Evolutionary conservation across 257 asterid genomes (phyloP).

Genomic region (Linderniella brevidens): DNA sequence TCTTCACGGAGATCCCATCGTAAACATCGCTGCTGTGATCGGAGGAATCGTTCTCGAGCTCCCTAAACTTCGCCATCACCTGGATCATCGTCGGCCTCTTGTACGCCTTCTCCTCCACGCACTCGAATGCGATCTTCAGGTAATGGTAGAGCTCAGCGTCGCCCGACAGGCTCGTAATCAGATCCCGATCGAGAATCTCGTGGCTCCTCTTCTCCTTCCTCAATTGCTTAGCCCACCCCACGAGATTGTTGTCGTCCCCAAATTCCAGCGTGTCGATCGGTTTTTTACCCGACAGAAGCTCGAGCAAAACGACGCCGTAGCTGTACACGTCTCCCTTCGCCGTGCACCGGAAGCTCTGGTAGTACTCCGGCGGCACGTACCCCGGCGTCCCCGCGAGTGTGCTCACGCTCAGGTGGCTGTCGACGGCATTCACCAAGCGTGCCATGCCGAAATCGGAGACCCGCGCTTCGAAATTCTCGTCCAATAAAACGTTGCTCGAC

Average conservation of each 20-base stretch:
- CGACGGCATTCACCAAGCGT: slow-evolving; percentile 65
- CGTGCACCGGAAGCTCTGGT: slow-evolving; percentile 93
- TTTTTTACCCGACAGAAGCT: slow-evolving; percentile 75
- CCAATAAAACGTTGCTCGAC: slow-evolving; percentile 83
- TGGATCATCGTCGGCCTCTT: slow-evolving; percentile 89
- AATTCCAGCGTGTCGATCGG: slow-evolving; percentile 66
- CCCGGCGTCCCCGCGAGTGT: slow-evolving; percentile 95
- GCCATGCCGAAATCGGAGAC: slow-evolving; percentile 99
- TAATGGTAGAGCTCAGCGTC: slow-evolving; percentile 66
- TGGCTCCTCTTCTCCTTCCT: slow-evolving; percentile 37
- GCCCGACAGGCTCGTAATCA: slow-evolving; percentile 34
- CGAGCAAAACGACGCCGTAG: slow-evolving; percentile 81
- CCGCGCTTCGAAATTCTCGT: slow-evolving; percentile 65
- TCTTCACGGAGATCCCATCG: slow-evolving; percentile 63
- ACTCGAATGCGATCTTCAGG: slow-evolving; percentile 58
- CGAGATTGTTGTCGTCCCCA: slow-evolving; percentile 85
- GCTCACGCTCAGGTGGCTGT: slow-evolving; percentile 85
- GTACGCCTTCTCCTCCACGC: slow-evolving; percentile 72
- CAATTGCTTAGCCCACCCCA: slow-evolving; percentile 91
- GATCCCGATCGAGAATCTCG: slow-evolving; percentile 50
- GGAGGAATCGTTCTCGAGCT: slow-evolving; percentile 20
- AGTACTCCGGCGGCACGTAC: slow-evolving; percentile 91
- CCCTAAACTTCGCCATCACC: slow-evolving; percentile 91
- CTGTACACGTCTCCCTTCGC: slow-evolving; percentile 90
- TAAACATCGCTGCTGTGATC: slow-evolving; percentile 69